Conservation (phyloP, 2,329 filamentous ascomycete species). For the Tolypocladium nubicola region DNA sequence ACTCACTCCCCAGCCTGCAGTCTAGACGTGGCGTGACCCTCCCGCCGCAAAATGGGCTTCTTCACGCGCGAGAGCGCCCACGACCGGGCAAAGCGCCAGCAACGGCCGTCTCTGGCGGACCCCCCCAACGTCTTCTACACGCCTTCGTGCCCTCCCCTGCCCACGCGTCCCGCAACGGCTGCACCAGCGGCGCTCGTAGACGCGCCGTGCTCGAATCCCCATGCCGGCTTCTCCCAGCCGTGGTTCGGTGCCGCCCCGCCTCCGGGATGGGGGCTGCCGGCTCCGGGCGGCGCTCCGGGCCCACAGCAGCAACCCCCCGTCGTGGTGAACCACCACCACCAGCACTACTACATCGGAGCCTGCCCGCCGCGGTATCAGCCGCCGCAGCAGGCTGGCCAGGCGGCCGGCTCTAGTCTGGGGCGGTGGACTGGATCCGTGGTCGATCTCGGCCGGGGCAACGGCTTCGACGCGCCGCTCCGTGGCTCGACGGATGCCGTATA, state of each 20-base stretch:
- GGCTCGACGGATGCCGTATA: constrained; percentile 29
- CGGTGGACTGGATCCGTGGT: neutral
- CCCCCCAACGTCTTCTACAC: neutral
- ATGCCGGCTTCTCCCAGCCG: neutral
- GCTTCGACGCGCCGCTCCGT: neutral
- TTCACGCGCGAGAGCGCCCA: neutral
- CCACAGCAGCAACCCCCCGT: neutral
- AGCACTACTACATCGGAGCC: neutral
- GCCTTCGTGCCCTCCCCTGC: neutral
- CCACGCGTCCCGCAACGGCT: neutral
- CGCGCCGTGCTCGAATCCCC: neutral
- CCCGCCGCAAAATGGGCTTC: neutral
- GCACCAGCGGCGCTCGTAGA: neutral
- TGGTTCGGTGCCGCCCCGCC: neutral
- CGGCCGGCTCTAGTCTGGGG: neutral
- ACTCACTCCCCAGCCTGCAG: too few relatives aligned
- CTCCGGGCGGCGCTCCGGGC: neutral
- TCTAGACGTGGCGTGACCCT: too few relatives aligned
- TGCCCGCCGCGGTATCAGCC: neutral
- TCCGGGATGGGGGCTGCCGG: too few relatives aligned
- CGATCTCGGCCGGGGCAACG: neutral
- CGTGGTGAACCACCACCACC: neutral
- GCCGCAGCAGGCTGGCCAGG: neutral
- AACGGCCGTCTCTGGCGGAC: neutral
- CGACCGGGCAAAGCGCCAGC: neutral